Percentiles rank a stretch among this genome's conserved stretches.
These are phyloP conservation scores for Fusarium sarcochroum DNA, from an alignment of 2,329 filamentous ascomycete genomes.

Conservation along the genomic window DNA sequence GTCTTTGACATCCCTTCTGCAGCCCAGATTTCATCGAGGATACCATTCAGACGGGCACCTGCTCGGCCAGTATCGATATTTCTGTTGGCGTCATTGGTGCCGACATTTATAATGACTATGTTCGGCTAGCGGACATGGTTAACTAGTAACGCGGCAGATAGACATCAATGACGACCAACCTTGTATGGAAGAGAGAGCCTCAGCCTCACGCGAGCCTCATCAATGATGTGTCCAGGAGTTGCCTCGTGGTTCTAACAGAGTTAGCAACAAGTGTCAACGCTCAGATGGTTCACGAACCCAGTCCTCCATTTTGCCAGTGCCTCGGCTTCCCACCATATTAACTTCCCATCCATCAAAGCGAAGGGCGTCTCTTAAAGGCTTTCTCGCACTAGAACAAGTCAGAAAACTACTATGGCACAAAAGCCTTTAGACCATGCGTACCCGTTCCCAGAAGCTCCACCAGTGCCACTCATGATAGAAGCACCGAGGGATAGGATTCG, in stretches of 20 bases:
- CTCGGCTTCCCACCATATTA: conserved; percentile 1
- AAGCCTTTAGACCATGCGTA: not conserved
- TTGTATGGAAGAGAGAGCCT: not conserved
- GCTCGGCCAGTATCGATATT: not conserved
- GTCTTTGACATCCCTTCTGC: too few relatives aligned
- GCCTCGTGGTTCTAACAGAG: not conserved
- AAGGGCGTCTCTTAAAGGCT: conserved; percentile 1
- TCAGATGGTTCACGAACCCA: not conserved
- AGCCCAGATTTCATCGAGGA: not conserved
- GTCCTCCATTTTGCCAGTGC: not conserved
- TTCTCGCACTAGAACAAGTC: not conserved
- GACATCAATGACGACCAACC: not conserved
- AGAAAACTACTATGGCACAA: not conserved
- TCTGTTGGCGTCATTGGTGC: not conserved
- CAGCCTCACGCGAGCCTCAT: not conserved
- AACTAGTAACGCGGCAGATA: too few relatives aligned
- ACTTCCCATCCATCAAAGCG: conserved; percentile 3
- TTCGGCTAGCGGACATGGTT: too few relatives aligned
- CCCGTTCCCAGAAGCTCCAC: not conserved
- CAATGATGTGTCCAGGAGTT: not conserved
- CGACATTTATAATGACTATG: not conserved
- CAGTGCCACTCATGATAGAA: conserved; percentile 3
- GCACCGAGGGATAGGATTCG: not conserved
- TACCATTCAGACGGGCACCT: not conserved
- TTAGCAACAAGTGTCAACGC: not conserved